Evolutionary conservation across 192 early-diverging fungal species (phyloP).

Genomic region (Kickxella alabastrina): DNA sequence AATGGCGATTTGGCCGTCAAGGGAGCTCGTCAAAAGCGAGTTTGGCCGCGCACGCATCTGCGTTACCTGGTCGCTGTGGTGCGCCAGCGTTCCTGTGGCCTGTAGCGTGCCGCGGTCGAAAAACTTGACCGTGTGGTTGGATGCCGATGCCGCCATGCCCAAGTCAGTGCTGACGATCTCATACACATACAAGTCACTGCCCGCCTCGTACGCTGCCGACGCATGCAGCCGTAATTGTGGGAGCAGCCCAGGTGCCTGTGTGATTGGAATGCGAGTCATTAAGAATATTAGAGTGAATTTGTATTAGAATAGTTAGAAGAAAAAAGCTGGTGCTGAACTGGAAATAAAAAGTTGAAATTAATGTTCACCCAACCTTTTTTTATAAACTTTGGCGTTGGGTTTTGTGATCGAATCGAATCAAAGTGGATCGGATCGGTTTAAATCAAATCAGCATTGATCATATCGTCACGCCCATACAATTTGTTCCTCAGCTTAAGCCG

Average conservation of each 20-base stretch:
- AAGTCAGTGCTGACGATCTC: slow-evolving; percentile 19
- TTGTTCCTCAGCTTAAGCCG: not conserved
- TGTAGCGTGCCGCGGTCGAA: slow-evolving; percentile 56
- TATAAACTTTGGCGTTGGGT: no score
- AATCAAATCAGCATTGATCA: not conserved
- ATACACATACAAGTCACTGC: slow-evolving; percentile 36
- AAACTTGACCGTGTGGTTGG: slow-evolving; percentile 61
- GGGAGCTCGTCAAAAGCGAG: slow-evolving; percentile 59
- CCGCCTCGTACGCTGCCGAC: slow-evolving; percentile 7
- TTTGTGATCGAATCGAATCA: no score
- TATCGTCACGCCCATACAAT: no score
- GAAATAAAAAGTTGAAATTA: no score
- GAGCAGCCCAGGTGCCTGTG: slow-evolving; percentile 27
- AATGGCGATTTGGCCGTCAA: slow-evolving; percentile 58
- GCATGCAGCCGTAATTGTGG: slow-evolving; percentile 17
- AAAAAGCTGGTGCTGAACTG: no score
- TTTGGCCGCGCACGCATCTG: slow-evolving; percentile 54
- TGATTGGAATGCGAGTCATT: slow-evolving; percentile 38
- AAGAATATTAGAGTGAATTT: not conserved
- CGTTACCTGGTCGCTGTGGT: slow-evolving; percentile 61
- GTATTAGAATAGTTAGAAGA: not conserved
- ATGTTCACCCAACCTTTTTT: no score
- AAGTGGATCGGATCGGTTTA: not conserved
- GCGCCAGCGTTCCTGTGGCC: slow-evolving; percentile 46
- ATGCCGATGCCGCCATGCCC: slow-evolving; percentile 51